Conservation (phyloP, 2,329 filamentous ascomycete species). For the Pseudocercospora eumusae region DNA sequence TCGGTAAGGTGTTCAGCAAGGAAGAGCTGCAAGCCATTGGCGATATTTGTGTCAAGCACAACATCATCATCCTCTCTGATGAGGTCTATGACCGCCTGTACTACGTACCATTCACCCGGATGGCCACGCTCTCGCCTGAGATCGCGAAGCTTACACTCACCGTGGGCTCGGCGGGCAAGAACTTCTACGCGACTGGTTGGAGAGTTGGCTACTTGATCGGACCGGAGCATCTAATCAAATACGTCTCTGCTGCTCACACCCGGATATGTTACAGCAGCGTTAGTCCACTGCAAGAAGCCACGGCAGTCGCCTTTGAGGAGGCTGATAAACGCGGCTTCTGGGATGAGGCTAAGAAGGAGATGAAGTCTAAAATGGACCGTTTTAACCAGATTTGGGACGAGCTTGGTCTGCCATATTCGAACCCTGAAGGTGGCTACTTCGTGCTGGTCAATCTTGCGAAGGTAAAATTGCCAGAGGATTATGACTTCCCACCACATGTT, state of each 20-base stretch:
- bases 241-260: conserved; percentile 89
- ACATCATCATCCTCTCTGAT: conserved; percentile 74
- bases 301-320: conserved; percentile 89
- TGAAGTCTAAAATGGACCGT: conserved; percentile 82
- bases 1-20: conserved; percentile 90
- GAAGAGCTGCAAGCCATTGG: conserved; percentile 83
- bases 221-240: conserved; percentile 81
- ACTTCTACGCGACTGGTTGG: conserved; percentile 98
- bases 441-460: conserved; percentile 91
- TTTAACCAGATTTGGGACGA: conserved; percentile 70
- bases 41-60: conserved; percentile 84
- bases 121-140: conserved; percentile 87
- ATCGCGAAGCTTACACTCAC: conserved; percentile 86
- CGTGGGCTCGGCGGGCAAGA: conserved; percentile 94
- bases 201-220: conserved; percentile 94
- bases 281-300: conserved; percentile 90
- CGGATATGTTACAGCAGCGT: conserved; percentile 95
- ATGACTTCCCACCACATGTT: conserved; percentile 87
- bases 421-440: conserved; percentile 96
- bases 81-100: conserved; percentile 87
- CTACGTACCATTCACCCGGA: conserved; percentile 92
- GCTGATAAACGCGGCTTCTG: conserved; percentile 85
- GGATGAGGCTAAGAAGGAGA: conserved; percentile 77
- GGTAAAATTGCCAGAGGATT: conserved; percentile 78
- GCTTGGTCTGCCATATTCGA: conserved; percentile 65